phyloP scores from a whole-genome alignment of 2,329 filamentous ascomycete genomes.

The Cryphonectria radicalis region DNA sequence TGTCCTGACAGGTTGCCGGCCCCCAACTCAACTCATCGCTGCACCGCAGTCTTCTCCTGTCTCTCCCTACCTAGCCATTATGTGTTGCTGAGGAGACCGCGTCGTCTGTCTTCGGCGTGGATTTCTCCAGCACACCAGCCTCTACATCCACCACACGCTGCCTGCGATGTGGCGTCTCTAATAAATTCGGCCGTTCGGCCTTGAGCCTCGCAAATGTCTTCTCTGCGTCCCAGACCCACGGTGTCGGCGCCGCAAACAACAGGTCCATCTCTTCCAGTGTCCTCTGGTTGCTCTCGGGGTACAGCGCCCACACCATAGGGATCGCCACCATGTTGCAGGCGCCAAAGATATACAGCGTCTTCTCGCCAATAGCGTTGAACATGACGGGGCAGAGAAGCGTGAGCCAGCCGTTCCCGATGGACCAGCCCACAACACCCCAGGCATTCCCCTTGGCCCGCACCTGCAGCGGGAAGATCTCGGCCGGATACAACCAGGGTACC shows the following conservation, averaged over 20 bases:
- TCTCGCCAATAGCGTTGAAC: slow-evolving; percentile 67
- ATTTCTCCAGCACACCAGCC: slow-evolving; percentile 35
- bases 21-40: neutral
- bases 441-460: slow-evolving; percentile 76
- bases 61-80: neutral
- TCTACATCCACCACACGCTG: slow-evolving; percentile 5
- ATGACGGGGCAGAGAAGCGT: slow-evolving; percentile 60
- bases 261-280: slow-evolving; percentile 78
- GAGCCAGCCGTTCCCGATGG: slow-evolving; percentile 62
- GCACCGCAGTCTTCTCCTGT: neutral
- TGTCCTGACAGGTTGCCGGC: neutral
- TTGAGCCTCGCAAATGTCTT: slow-evolving; percentile 32
- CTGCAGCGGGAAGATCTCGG: slow-evolving; percentile 74
- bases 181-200: slow-evolving; percentile 30
- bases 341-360: slow-evolving; percentile 76
- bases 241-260: slow-evolving; percentile 61
- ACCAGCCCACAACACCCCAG: slow-evolving; percentile 77
- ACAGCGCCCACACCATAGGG: slow-evolving; percentile 73
- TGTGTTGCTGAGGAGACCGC: neutral
- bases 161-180: slow-evolving; percentile 17
- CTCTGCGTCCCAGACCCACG: slow-evolving; percentile 32
- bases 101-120: neutral
- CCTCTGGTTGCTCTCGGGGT: slow-evolving; percentile 74
- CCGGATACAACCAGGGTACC: slow-evolving; percentile 66
- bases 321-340: slow-evolving; percentile 68